Base-by-base conservation (phyloP, 2,329 filamentous ascomycete genomes). In the Trichoderma endophyticum region DNA sequence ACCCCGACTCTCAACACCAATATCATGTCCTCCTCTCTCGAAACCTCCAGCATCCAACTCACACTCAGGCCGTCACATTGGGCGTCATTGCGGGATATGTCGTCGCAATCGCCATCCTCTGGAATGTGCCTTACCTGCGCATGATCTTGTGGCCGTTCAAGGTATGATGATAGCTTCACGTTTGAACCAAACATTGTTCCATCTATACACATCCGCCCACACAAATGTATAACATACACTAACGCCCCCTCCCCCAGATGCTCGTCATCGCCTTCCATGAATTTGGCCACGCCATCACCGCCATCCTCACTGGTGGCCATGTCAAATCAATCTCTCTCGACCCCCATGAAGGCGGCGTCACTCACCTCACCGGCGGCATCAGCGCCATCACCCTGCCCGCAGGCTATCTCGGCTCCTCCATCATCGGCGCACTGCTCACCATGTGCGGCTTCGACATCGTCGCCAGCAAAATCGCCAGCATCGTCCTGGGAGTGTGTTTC, bases 241-340 rank as follows among this genome's bases (percentile, higher is more conserved):
- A 57, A 68, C 57, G 24, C 1, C 1, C 11, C 14, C n/a, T 30
- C 5, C 5, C 32, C 1, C 72, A 92, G 90, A 94, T 94, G 92
- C 86, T 95, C 24, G 91, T 93, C 66, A 94, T 95, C 74, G 92
- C 92, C 48, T 95, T 94, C 80, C 92, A 95, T 82, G 92, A 95
- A 76, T 90, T 94, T 77, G 89, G 91, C 14, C 92, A 95, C 81
- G 92, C 92, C 63, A 88, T 93, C 76, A 89, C 89, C 1, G 91
- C 91, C 51, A 87, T 91, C 74, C 87, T 90, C 73, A 95, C 92
- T 0, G 92, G 92, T 70, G 92, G 92, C 5, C 86, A 84, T 70
- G 92, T 95, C 75, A 89, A 93, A 78, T 91, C 89, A 51, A 94
- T 95, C 77, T 90, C 87, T 26, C 87, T 94, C 26, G 91, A 93